These are phyloP conservation scores for Akanthomyces muscarius DNA, from an alignment of 2,329 filamentous ascomycete species.

Conservation along the genomic window DNA sequence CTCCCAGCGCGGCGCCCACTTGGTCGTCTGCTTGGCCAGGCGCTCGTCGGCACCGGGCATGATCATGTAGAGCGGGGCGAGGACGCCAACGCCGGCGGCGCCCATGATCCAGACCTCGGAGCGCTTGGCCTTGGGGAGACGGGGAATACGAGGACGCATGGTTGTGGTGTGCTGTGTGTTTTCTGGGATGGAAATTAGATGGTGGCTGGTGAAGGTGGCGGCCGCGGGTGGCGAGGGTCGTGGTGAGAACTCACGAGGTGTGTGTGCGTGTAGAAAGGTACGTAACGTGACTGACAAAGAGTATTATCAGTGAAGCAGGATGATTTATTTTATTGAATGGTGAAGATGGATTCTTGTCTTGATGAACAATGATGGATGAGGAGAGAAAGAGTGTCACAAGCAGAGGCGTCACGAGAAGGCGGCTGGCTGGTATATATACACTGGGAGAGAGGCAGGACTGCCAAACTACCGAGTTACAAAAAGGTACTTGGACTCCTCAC, in stretches of 20 bases:
- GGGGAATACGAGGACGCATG: conserved; percentile 45
- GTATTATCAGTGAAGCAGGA: not conserved
- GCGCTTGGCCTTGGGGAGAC: conserved; percentile 45
- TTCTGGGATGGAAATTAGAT: not conserved
- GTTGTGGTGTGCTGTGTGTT: conserved; percentile 25
- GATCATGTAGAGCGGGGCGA: conserved; percentile 55
- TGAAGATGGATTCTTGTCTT: not conserved
- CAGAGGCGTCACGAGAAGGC: not conserved
- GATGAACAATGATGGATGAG: not conserved
- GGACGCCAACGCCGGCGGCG: conserved; percentile 48
- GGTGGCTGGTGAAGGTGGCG: not conserved
- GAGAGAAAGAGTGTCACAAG: not conserved
- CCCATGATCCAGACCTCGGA: conserved; percentile 52
- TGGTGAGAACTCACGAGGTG: conserved; percentile 5
- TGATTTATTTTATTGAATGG: not conserved
- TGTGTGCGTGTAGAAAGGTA: not conserved
- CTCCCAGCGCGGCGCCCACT: conserved; percentile 59
- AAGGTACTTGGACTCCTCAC: conserved; percentile 3
- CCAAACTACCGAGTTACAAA: not conserved
- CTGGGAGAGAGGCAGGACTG: not conserved
- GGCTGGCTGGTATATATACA: conserved; percentile 6
- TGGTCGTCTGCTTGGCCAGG: conserved; percentile 49
- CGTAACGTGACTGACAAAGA: not conserved
- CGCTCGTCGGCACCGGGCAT: conserved; percentile 54
- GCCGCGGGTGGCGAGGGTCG: not conserved